Conservation (phyloP, 768 basidiomycete genomes). For the Postia placenta region DNA sequence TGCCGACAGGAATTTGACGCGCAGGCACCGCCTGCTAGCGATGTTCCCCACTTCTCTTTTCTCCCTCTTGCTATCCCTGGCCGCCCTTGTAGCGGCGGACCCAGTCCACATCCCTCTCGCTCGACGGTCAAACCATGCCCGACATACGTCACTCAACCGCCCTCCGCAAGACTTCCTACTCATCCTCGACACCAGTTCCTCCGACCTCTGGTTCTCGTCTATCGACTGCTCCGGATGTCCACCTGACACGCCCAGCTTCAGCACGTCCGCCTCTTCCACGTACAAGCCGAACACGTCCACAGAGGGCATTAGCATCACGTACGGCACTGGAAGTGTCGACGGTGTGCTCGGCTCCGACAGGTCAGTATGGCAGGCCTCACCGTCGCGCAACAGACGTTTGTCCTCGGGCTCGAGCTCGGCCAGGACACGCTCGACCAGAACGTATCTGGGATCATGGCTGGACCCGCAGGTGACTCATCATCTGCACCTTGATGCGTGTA, state of each 20-base stretch:
- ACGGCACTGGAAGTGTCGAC: constrained; percentile 65
- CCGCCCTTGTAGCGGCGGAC: constrained; percentile 25
- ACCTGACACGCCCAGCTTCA: constrained; percentile 35
- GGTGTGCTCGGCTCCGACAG: constrained; percentile 53
- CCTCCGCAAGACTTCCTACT: constrained; percentile 61
- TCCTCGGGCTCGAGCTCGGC: constrained; percentile 53
- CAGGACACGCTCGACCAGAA: constrained; percentile 37
- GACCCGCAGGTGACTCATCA: too few relatives aligned
- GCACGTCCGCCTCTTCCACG: constrained; percentile 36
- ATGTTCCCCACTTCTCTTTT: too few relatives aligned
- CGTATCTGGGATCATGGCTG: constrained; percentile 70
- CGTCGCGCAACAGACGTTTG: constrained; percentile 45
- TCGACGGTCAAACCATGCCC: constrained; percentile 25
- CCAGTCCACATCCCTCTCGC: constrained; percentile 33
- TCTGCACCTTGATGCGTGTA: too few relatives aligned
- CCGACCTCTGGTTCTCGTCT: too few relatives aligned
- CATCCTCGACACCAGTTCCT: constrained; percentile 87
- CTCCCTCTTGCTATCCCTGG: constrained; percentile 19
- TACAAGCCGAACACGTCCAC: constrained; percentile 19
- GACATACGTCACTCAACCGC: constrained; percentile 24
- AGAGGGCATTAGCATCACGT: constrained; percentile 36
- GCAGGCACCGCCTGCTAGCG: too few relatives aligned
- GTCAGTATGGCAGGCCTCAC: constrained; percentile 63
- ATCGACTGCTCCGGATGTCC: constrained; percentile 40
- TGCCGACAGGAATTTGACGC: too few relatives aligned